Percentiles rank a stretch among this genome's conserved stretches.
These are phyloP conservation scores for Acanthochlamys bracteata DNA, from an alignment of 106 monocot species.

Conservation along the genomic window DNA sequence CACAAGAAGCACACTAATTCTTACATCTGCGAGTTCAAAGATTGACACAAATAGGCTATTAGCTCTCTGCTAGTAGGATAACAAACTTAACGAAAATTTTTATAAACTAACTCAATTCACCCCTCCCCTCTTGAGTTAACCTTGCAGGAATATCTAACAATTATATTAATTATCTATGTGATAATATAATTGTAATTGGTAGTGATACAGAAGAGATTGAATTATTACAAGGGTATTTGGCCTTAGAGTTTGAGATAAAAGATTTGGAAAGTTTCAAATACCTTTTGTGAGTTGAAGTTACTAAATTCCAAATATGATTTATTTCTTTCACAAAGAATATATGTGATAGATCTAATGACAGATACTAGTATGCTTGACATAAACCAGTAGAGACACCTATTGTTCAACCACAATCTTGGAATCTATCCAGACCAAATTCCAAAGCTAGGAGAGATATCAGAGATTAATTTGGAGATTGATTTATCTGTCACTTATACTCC, in stretches of 20 bases:
- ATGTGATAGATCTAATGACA: not conserved
- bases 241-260: not conserved
- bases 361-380: not conserved
- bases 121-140: too few relatives aligned
- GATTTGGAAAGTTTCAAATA: not conserved
- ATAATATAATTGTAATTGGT: too few relatives aligned
- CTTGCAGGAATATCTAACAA: not conserved
- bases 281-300: not conserved
- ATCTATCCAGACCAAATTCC: not conserved
- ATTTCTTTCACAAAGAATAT: slow-evolving; percentile 6
- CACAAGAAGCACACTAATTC: too few relatives aligned
- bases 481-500: not conserved
- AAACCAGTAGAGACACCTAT: not conserved
- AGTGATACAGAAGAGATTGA: too few relatives aligned
- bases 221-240: too few relatives aligned
- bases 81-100: too few relatives aligned
- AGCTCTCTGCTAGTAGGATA: too few relatives aligned
- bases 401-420: not conserved
- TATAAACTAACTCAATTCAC: too few relatives aligned
- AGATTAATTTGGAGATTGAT: not conserved
- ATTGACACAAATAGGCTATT: too few relatives aligned
- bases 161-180: not conserved
- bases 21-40: too few relatives aligned
- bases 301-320: not conserved
- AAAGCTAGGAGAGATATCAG: not conserved